Evolutionary conservation across 2,329 filamentous ascomycete genomes (phyloP).

Genomic region (Colletotrichum cereale): DNA sequence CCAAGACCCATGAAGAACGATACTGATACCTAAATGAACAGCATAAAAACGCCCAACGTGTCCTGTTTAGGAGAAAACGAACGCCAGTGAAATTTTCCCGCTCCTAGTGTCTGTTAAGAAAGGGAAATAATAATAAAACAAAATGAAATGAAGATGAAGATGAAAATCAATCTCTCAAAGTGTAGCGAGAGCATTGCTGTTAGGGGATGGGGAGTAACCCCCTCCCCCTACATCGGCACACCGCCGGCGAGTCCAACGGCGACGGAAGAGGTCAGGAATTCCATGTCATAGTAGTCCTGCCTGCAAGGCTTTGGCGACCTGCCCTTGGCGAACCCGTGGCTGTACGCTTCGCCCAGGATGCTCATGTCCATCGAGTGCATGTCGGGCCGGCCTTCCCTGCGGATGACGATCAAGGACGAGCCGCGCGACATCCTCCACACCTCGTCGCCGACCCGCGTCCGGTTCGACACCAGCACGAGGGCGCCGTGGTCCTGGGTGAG

Average conservation of each 20-base stretch:
- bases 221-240: constrained; percentile 25
- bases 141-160: not conserved
- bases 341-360: constrained; percentile 35
- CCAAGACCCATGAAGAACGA: too few species aligned
- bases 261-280: constrained; percentile 39
- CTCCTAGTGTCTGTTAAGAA: not conserved
- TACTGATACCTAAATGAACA: not conserved
- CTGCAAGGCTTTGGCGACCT: constrained; percentile 18
- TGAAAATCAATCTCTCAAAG: not conserved
- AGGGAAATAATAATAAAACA: not conserved
- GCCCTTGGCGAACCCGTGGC: constrained; percentile 28
- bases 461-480: constrained; percentile 35
- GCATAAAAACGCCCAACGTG: not conserved
- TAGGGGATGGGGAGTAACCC: too few species aligned
- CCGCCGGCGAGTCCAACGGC: constrained; percentile 39
- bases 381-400: constrained; percentile 3
- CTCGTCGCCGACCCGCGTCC: constrained; percentile 34
- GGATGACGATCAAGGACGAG: constrained; percentile 23
- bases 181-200: not conserved
- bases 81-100: not conserved
- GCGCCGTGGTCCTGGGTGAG: constrained; percentile 38
- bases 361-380: constrained; percentile 9
- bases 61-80: too few species aligned
- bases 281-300: constrained; percentile 29
- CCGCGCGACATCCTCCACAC: constrained; percentile 36